These are phyloP conservation scores for Aureobasidium subglaciale DNA, from an alignment of 2,329 filamentous ascomycete genomes.

Conservation along the genomic window DNA sequence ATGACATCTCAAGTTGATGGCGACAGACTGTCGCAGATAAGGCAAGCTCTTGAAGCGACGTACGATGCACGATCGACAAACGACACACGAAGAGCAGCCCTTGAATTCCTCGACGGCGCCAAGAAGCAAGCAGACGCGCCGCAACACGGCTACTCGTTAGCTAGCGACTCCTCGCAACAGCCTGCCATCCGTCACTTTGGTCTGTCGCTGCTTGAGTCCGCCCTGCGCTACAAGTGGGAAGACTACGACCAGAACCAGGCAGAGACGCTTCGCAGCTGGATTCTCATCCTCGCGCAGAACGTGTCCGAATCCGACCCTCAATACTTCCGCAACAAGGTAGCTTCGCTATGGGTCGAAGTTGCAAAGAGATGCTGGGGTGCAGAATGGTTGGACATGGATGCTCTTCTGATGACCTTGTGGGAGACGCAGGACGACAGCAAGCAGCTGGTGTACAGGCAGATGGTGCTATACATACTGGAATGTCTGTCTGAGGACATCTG, in stretches of 20 bases:
- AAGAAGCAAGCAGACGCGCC: slow-evolving; percentile 75
- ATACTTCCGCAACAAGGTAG: slow-evolving; percentile 88
- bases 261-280: slow-evolving; percentile 63
- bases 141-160: slow-evolving; percentile 76
- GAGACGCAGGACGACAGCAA: slow-evolving; percentile 30
- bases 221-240: slow-evolving; percentile 77
- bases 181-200: slow-evolving; percentile 88
- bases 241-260: slow-evolving; percentile 64
- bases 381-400: slow-evolving; percentile 96
- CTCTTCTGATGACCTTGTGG: slow-evolving; percentile 76
- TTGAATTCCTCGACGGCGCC: slow-evolving; percentile 75
- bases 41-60: slow-evolving; percentile 78
- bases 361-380: slow-evolving; percentile 83
- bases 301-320: slow-evolving; percentile 65
- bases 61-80: slow-evolving; percentile 78
- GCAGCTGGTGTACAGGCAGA: slow-evolving; percentile 62
- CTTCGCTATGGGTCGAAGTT: slow-evolving; percentile 88
- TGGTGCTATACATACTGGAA: slow-evolving; percentile 83
- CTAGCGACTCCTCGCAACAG: slow-evolving; percentile 65
- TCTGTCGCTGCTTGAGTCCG: slow-evolving; percentile 82
- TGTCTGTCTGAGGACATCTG: slow-evolving; percentile 92
- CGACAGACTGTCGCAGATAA: slow-evolving; percentile 56
- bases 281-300: slow-evolving; percentile 68
- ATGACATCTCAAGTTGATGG: slow-evolving; percentile 7
- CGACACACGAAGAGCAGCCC: slow-evolving; percentile 71